Base-by-base conservation (phyloP, 495 filamentous ascomycete genomes). In the Cercophora samala region DNA sequence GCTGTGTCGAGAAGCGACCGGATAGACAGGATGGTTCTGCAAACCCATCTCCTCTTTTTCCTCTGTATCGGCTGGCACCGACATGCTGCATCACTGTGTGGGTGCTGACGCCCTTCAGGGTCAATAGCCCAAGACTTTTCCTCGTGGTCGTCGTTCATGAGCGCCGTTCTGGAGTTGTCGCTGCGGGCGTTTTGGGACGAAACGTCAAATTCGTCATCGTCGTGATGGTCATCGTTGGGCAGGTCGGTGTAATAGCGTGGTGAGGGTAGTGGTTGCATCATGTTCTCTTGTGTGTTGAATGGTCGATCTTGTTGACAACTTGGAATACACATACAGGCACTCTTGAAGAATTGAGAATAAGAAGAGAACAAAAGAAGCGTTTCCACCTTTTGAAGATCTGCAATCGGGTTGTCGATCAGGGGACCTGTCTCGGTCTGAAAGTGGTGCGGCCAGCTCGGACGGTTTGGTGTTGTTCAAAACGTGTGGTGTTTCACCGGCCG, bases 1-100 rank as follows among this genome's bases (percentile, higher is more conserved):
- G 75, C 68, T 11, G 73, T 76, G 66, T 80, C 77, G 8, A 79
- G 32, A 0, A 79, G n/a, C 66, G 70, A 79, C 24, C 78, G 5
- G 19, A 56, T 23, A 13, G 53, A 21, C n/a, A 19, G 5, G 6
- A 56, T 56, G 22, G n/a, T 23, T 18, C 13, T 56, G 1, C 22
- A 21, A 5, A 19, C 11, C 22, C 53, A 23, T 21, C 53, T 19
- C n/a, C 53, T 19, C n/a, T 23, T 56, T 22, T 23, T 21, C n/a
- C 53, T 19, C 37, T 5, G 37, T 46, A 9, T 46, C 13, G 37
- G 11, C 37, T 1, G 37, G 70, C 15, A 63, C 26, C 18, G 68
- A 65, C 64, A 62, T 53, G 5, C 64, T 1, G 6, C 42, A 53
- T 17, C 25, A 56, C n/a, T 18, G 42, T 42, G 0, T 24, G 64